phyloP scores from a whole-genome alignment of 1,284 basidiomycete genomes.

The Ustilago trichophora region DNA sequence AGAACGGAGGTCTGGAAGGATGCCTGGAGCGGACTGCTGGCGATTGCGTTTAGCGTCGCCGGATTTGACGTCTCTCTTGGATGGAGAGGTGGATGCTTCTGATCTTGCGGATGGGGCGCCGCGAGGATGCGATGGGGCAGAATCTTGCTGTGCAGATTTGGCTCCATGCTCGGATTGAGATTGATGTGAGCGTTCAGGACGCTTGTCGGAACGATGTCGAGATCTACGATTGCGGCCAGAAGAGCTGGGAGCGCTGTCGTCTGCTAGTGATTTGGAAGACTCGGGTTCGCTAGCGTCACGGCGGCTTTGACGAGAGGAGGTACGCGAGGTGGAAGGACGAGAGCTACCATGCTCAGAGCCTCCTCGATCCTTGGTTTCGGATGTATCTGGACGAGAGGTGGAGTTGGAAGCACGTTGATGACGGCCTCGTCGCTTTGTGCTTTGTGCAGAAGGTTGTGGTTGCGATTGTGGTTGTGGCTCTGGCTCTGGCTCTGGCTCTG shows the following conservation, averaged over 20 bases:
- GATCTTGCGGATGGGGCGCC: slow-evolving; percentile 13
- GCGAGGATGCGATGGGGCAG: background rate
- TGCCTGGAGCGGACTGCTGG: slow-evolving; percentile 23
- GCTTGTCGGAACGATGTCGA: slow-evolving; percentile 19
- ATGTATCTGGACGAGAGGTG: slow-evolving; percentile 8
- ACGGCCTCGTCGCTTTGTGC: slow-evolving; percentile 18
- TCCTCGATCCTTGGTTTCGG: slow-evolving; percentile 14
- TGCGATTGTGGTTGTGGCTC: background rate
- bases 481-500: too few species aligned
- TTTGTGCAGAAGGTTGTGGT: slow-evolving; percentile 7
- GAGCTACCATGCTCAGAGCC: slow-evolving; percentile 36
- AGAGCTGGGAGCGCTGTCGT: slow-evolving; percentile 18
- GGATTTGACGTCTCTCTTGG: slow-evolving; percentile 16
- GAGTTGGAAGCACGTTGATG: slow-evolving; percentile 16
- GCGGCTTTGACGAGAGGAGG: slow-evolving; percentile 39
- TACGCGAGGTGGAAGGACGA: slow-evolving; percentile 13
- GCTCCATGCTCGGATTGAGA: slow-evolving; percentile 5
- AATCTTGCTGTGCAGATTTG: slow-evolving; percentile 2
- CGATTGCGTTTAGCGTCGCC: slow-evolving; percentile 26
- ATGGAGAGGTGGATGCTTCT: slow-evolving; percentile 18
- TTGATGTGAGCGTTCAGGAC: slow-evolving; percentile 17
- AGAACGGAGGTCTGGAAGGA: slow-evolving; percentile 25
- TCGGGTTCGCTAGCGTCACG: slow-evolving; percentile 29
- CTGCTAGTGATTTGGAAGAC: slow-evolving; percentile 22
- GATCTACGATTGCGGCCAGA: slow-evolving; percentile 17